Conservation (phyloP, 345 rosid species). For the Corchorus capsularis region DNA sequence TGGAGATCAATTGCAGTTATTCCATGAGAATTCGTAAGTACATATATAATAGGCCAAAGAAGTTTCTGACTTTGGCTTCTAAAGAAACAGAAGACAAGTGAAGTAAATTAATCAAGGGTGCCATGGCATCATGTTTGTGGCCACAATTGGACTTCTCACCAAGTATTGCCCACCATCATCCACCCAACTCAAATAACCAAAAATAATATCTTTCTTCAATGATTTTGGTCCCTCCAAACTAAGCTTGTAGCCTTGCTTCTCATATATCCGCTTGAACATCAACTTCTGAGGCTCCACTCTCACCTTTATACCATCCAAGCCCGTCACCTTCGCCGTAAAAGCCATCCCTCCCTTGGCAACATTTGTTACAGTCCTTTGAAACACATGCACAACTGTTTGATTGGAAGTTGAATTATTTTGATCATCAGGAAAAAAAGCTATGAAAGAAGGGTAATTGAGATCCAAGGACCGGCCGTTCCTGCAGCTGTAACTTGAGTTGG, state of each 20-base stretch:
- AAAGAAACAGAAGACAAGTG: too few species aligned
- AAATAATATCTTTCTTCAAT: slow-evolving; percentile 13
- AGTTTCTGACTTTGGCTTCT: neutral
- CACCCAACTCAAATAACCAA: slow-evolving; percentile 44
- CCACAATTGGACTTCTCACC: slow-evolving; percentile 52
- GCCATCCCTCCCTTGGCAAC: slow-evolving; percentile 37
- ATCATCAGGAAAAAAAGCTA: slow-evolving; percentile 31
- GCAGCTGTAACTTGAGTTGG: slow-evolving; percentile 39
- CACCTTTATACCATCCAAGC: slow-evolving; percentile 33
- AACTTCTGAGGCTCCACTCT: slow-evolving; percentile 39
- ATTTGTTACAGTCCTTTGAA: slow-evolving; percentile 51
- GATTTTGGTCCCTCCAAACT: slow-evolving; percentile 31
- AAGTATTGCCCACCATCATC: slow-evolving; percentile 34
- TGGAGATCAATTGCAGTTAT: neutral
- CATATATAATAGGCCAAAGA: neutral
- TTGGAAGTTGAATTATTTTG: neutral
- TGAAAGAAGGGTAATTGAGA: slow-evolving; percentile 57
- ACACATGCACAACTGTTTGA: slow-evolving; percentile 22
- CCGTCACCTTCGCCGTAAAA: slow-evolving; percentile 32
- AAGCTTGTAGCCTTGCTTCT: slow-evolving; percentile 43
- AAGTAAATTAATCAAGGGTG: neutral
- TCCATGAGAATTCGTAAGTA: neutral
- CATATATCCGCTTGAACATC: slow-evolving; percentile 36
- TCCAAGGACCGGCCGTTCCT: slow-evolving; percentile 37
- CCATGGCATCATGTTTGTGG: slow-evolving; percentile 21